These are phyloP conservation scores for Kwoniella heveanensis DNA, from an alignment of 768 basidiomycete species.

Conservation along the genomic window DNA sequence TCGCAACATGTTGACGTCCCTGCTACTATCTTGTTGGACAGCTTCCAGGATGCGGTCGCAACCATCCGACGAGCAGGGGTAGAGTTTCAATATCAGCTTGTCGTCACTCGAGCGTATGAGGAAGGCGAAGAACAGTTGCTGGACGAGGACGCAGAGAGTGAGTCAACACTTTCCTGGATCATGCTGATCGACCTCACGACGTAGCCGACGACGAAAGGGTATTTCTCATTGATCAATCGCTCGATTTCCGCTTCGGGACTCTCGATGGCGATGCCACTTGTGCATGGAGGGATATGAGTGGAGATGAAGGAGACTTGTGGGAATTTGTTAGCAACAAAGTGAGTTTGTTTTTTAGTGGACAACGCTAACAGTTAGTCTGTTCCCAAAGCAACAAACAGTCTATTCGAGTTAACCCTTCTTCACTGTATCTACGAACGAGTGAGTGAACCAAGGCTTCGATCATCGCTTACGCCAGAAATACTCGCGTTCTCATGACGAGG, in stretches of 20 bases:
- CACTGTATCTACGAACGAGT: slow-evolving; percentile 86
- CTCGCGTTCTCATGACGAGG: slow-evolving; percentile 69
- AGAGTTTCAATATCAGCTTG: slow-evolving; percentile 78
- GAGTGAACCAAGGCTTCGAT: slow-evolving; percentile 14
- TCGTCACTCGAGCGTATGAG: slow-evolving; percentile 93
- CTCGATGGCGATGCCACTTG: slow-evolving; percentile 72
- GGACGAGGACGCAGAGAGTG: slow-evolving; percentile 73
- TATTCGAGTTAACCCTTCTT: slow-evolving; percentile 93
- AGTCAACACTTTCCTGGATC: slow-evolving; percentile 58
- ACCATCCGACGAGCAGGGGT: slow-evolving; percentile 78
- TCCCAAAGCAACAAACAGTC: slow-evolving; percentile 72
- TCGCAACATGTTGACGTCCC: too few species aligned
- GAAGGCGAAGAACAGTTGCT: slow-evolving; percentile 93
- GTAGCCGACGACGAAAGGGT: slow-evolving; percentile 90
- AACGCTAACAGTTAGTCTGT: slow-evolving; percentile 58
- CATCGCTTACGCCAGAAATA: slow-evolving; percentile 65
- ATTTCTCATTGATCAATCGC: slow-evolving; percentile 86
- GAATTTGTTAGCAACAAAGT: slow-evolving; percentile 71
- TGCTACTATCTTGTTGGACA: slow-evolving; percentile 50
- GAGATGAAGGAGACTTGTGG: slow-evolving; percentile 88
- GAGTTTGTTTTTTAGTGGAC: slow-evolving; percentile 4
- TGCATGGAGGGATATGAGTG: slow-evolving; percentile 83
- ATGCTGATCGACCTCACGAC: slow-evolving; percentile 50
- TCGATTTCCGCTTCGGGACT: slow-evolving; percentile 79
- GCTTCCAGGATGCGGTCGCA: slow-evolving; percentile 93